phyloP scores from a whole-genome alignment of 768 basidiomycete genomes.

The Macrocybe gigantea region DNA sequence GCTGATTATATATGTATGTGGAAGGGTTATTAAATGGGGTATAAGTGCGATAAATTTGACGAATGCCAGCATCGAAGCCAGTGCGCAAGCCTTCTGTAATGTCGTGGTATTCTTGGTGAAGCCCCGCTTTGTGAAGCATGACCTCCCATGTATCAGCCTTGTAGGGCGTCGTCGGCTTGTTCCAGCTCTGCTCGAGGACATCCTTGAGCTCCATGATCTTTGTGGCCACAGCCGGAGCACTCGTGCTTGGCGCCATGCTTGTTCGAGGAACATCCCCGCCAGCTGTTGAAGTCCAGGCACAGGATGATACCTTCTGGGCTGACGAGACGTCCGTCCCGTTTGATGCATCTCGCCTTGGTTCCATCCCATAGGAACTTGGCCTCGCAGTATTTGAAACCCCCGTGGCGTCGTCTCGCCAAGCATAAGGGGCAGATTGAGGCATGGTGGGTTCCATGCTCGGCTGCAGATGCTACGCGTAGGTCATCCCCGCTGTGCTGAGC shows the following conservation, averaged over 20 bases:
- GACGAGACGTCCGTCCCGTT: slow-evolving; percentile 12
- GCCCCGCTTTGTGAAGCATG: slow-evolving; percentile 9
- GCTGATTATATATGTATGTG: too few relatives aligned
- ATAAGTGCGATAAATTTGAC: slow-evolving; percentile 15
- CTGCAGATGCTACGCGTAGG: neutral
- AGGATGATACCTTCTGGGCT: slow-evolving; percentile 15
- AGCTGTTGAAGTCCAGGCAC: slow-evolving; percentile 29
- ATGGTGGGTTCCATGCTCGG: neutral
- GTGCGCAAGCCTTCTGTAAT: slow-evolving; percentile 15
- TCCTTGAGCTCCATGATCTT: slow-evolving; percentile 28
- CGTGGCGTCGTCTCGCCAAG: slow-evolving; percentile 23
- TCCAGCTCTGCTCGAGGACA: slow-evolving; percentile 29
- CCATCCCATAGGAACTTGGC: neutral
- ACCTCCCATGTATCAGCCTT: slow-evolving; percentile 21
- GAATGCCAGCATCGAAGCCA: slow-evolving; percentile 31
- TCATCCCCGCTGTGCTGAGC: too few relatives aligned
- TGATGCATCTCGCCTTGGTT: slow-evolving; percentile 4
- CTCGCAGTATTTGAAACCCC: neutral
- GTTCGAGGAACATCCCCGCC: slow-evolving; percentile 16
- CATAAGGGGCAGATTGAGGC: slow-evolving; percentile 25
- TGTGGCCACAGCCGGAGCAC: slow-evolving; percentile 19
- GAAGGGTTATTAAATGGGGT: slow-evolving; percentile 27
- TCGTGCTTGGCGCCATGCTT: slow-evolving; percentile 17
- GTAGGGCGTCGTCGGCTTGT: slow-evolving; percentile 24
- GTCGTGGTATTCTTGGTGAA: slow-evolving; percentile 17